Base-by-base conservation (phyloP, 768 basidiomycete genomes). In the Podaxis sp. region DNA sequence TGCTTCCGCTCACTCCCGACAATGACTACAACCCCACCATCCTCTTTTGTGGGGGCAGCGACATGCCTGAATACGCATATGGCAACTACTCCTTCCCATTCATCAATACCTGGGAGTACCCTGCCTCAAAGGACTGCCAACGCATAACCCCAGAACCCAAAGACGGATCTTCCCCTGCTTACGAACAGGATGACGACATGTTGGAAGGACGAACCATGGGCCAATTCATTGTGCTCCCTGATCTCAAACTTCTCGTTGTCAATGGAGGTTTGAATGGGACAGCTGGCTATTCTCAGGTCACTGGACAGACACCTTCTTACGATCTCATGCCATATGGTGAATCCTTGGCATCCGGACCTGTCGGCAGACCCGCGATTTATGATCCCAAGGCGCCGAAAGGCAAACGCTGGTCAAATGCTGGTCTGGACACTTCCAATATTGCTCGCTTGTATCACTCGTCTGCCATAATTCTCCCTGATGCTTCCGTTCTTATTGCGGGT, bases 371-470 rank as follows among this genome's bases (percentile, higher is more conserved):
- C 18, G 88, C 89, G 0, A 82, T 95, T 62, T 97, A 94, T 73
- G 84, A 95, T 70, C 89, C 91, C 5, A 83, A 80, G 40, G 83
- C 85, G 0, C 81, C 92, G 2, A 69, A 77, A 14, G 95, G 95
- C 6, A 76, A 76, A 37, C 85, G 89, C 10, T 94, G 88, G 90
- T 89, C 89, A 36, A 86, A 80, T 42, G 79, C 79, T 0, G 88
- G 89, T 18, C 72, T 95, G 5, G 69, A 71, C 6, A 77, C 83
- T 0, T 86, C 89, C 0, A 78, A 63, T 11, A 88, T 95, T 61
- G 80, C 94, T 50, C 81, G 95, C 57, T 72, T 98, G 68, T 98
- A 98, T 74, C 96, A 98, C 74, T 96, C 94, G 0, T 83, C 85
- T 0, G 95, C 93, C 11, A 81, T 95, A n/a, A 82, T 98, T 25